phyloP scores from a whole-genome alignment of 2,329 filamentous ascomycete species.

The Ploettnerulaceae sp. region DNA sequence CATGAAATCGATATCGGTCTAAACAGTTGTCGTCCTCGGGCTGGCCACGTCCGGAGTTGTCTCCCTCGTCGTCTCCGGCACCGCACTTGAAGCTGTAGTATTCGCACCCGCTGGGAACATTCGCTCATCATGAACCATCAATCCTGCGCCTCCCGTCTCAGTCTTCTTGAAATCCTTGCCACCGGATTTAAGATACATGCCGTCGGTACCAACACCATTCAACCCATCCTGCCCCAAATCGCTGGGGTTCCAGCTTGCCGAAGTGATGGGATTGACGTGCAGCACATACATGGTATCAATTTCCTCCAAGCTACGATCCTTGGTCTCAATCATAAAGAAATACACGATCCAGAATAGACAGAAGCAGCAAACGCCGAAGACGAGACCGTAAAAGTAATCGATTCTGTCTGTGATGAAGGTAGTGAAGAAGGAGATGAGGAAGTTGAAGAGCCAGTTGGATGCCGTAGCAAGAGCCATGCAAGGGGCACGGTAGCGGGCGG shows the following conservation, averaged over 20 bases:
- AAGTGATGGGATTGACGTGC: slow-evolving; percentile 41
- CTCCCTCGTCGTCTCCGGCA: neutral
- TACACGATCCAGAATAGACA: slow-evolving; percentile 63
- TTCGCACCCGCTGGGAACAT: too few species aligned
- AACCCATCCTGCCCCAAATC: slow-evolving; percentile 19
- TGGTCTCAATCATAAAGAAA: slow-evolving; percentile 72
- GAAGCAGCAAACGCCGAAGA: slow-evolving; percentile 68
- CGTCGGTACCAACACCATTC: slow-evolving; percentile 13
- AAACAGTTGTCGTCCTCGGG: too few species aligned
- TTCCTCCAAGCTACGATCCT: slow-evolving; percentile 70
- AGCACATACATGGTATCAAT: slow-evolving; percentile 72
- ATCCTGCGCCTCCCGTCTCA: slow-evolving; percentile 10
- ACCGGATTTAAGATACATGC: slow-evolving; percentile 13
- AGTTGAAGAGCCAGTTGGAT: slow-evolving; percentile 65
- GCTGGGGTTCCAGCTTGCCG: slow-evolving; percentile 29
- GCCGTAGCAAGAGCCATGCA: slow-evolving; percentile 57
- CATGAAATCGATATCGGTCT: too few species aligned
- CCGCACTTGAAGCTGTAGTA: neutral
- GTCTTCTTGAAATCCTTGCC: slow-evolving; percentile 21
- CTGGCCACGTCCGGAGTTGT: too few species aligned
- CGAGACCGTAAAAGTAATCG: slow-evolving; percentile 59
- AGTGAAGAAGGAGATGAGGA: slow-evolving; percentile 70
- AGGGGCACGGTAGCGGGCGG: slow-evolving; percentile 54
- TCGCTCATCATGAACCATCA: slow-evolving; percentile 23
- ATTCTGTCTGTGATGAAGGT: slow-evolving; percentile 70